phyloP scores from a whole-genome alignment of 495 filamentous ascomycete species.

The Xanthoparmelia taractica region DNA sequence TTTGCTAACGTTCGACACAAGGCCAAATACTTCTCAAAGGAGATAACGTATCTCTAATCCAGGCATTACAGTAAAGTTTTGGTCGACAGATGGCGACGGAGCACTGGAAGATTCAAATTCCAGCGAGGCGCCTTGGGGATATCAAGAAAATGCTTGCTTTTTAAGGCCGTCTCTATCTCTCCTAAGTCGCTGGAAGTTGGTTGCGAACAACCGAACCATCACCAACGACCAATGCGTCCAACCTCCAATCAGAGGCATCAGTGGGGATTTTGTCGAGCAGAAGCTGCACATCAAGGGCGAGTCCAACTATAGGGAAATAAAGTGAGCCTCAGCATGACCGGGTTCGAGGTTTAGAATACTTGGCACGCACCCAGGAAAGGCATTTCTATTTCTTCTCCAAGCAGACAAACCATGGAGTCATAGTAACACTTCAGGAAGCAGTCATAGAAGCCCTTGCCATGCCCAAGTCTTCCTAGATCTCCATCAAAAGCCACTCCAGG shows the following conservation, averaged over 20 bases:
- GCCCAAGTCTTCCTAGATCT: constrained; percentile 69
- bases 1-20: constrained; percentile 37
- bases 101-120: background rate
- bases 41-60: constrained; percentile 94
- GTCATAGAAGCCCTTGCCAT: constrained; percentile 97
- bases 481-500: constrained; percentile 89
- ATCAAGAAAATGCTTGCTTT: background rate
- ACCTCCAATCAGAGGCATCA: constrained; percentile 54
- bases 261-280: constrained; percentile 59
- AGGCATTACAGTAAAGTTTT: constrained; percentile 53
- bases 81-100: background rate
- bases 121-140: background rate
- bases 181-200: background rate
- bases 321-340: constrained; percentile 7
- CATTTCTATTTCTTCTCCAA: constrained; percentile 33
- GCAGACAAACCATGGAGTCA: constrained; percentile 29
- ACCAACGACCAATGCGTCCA: constrained; percentile 61
- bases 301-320: constrained; percentile 53
- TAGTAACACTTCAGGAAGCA: constrained; percentile 71
- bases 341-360: constrained; percentile 26
- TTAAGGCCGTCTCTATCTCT: background rate
- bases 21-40: constrained; percentile 96
- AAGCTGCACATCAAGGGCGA: constrained; percentile 83
- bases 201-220: constrained; percentile 38
- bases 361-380: constrained; percentile 53